Percentiles rank a stretch among this genome's conserved stretches.
These are phyloP conservation scores for Ophiostoma pallidulum DNA, from an alignment of 2,329 filamentous ascomycete species.

Conservation along the genomic window DNA sequence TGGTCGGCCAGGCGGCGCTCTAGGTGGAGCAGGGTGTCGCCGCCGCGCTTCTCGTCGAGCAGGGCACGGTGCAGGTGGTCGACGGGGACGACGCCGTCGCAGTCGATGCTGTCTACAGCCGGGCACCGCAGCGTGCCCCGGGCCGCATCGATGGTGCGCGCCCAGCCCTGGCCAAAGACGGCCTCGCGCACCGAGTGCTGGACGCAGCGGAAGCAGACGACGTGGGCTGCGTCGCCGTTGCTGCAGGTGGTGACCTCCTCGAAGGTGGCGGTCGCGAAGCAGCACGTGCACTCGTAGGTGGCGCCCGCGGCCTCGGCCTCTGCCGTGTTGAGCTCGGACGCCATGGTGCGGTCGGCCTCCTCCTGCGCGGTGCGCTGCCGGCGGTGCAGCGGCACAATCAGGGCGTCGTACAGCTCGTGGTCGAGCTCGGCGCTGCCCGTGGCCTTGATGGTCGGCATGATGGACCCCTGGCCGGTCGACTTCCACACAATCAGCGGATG, in stretches of 20 bases:
- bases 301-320: constrained; percentile 49
- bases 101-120: constrained; percentile 63
- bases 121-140: constrained; percentile 72
- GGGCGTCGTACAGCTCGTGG: constrained; percentile 48
- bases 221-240: constrained; percentile 48
- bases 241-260: constrained; percentile 68
- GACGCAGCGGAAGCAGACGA: constrained; percentile 75
- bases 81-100: constrained; percentile 61
- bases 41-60: constrained; percentile 55
- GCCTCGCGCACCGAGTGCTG: constrained; percentile 75
- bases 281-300: constrained; percentile 66
- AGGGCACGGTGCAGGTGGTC: constrained; percentile 66
- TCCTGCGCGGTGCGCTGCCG: constrained; percentile 35
- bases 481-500: constrained; percentile 56
- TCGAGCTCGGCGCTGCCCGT: constrained; percentile 59
- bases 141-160: constrained; percentile 63
- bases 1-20: constrained; percentile 73
- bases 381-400: constrained; percentile 44
- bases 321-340: constrained; percentile 43
- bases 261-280: constrained; percentile 61
- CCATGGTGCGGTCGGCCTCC: constrained; percentile 42
- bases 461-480: constrained; percentile 43
- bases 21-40: constrained; percentile 63
- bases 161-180: constrained; percentile 88
- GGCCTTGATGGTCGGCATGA: constrained; percentile 51